Conservation (phyloP, 306 rosid genomes). For the Oxytropis ochrocephala region DNA sequence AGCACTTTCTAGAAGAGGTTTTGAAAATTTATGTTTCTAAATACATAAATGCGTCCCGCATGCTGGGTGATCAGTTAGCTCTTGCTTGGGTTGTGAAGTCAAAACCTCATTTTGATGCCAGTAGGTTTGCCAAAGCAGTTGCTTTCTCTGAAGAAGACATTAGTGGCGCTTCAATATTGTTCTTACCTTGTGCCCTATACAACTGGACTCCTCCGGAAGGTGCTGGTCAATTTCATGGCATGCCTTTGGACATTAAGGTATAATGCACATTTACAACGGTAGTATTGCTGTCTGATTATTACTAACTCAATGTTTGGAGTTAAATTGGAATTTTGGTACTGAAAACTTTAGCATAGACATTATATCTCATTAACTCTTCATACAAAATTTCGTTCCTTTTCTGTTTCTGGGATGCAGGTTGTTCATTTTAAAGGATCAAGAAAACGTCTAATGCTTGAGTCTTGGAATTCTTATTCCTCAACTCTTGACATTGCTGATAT, state of each 20-base stretch:
- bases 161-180: constrained; percentile 53
- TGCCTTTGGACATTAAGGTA: constrained; percentile 94
- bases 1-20: constrained; percentile 64
- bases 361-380: not conserved
- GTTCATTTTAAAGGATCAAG: constrained; percentile 98
- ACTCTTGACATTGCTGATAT: constrained; percentile 48
- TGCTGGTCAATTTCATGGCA: constrained; percentile 95
- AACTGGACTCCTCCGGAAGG: constrained; percentile 99
- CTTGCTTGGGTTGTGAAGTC: constrained; percentile 90
- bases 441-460: constrained; percentile 90
- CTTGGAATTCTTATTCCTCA: constrained; percentile 78
- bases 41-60: constrained; percentile 67
- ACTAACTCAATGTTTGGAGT: not conserved
- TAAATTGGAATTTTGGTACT: not conserved
- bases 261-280: not conserved
- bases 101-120: constrained; percentile 56
- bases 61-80: constrained; percentile 97
- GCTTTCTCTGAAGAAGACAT: constrained; percentile 64
- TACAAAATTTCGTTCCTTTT: not conserved
- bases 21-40: constrained; percentile 55
- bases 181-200: constrained; percentile 71
- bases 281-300: not conserved
- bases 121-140: constrained; percentile 46
- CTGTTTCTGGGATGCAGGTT: constrained; percentile 41
- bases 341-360: not conserved